phyloP scores from a whole-genome alignment of 2,329 filamentous ascomycete species.

The Claviceps africana region DNA sequence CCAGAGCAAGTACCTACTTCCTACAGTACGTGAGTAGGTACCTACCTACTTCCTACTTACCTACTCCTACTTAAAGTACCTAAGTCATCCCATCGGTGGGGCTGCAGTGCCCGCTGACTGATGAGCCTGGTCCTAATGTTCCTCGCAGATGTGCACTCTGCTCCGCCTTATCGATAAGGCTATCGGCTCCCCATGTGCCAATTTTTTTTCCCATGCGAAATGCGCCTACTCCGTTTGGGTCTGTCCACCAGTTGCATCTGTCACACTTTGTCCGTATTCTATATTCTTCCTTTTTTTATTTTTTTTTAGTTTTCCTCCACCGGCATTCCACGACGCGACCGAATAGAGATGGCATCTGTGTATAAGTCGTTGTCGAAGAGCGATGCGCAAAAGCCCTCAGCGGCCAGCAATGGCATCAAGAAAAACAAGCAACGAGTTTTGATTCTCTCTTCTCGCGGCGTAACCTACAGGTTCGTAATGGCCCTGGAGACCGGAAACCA shows the following conservation, averaged over 20 bases:
- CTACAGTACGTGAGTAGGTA: no score
- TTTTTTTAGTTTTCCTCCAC: background rate
- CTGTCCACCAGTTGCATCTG: background rate
- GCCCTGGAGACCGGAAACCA: background rate
- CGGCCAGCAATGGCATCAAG: conserved; percentile 32
- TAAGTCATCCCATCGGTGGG: background rate
- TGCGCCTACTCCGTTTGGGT: background rate
- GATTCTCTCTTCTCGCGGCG: conserved; percentile 81
- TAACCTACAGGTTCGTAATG: conserved; percentile 60
- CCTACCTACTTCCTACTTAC: no score
- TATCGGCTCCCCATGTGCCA: background rate
- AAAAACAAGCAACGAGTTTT: conserved; percentile 67
- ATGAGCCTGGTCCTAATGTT: background rate
- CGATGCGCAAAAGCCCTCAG: conserved; percentile 34
- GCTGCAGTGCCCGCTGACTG: background rate
- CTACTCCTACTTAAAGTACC: no score
- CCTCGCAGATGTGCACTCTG: background rate
- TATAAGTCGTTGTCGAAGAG: conserved; percentile 61
- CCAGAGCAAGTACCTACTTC: no score
- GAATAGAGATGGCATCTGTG: conserved; percentile 45
- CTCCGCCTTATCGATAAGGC: conserved; percentile 4
- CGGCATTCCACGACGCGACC: background rate
- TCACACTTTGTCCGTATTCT: background rate
- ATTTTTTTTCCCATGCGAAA: background rate
- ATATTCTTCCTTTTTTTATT: background rate